phyloP scores from a whole-genome alignment of 768 basidiomycete genomes.

The Pisolithus sp. region DNA sequence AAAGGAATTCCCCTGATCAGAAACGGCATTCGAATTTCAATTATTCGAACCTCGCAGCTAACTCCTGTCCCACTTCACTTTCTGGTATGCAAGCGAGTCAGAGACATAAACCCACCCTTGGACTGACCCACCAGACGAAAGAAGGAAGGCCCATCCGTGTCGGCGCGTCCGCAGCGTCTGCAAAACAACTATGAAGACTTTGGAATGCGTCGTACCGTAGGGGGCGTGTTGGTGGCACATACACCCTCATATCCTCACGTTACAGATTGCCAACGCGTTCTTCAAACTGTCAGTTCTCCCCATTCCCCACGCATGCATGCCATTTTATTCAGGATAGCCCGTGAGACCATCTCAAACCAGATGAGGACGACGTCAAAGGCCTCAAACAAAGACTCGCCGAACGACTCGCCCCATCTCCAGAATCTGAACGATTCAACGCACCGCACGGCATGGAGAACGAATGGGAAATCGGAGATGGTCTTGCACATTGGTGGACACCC shows the following conservation, averaged over 20 bases:
- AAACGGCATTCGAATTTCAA: no score
- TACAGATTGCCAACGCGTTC: slow-evolving; percentile 98
- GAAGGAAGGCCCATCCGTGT: slow-evolving; percentile 97
- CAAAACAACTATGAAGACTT: slow-evolving; percentile 96
- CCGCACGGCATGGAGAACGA: slow-evolving; percentile 79
- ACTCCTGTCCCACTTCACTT: background rate
- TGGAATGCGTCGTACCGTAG: slow-evolving; percentile 94
- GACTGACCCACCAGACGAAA: slow-evolving; percentile 70
- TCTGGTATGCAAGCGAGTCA: slow-evolving; percentile 1
- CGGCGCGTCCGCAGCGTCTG: slow-evolving; percentile 86
- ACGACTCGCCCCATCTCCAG: slow-evolving; percentile 73
- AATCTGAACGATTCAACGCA: slow-evolving; percentile 69
- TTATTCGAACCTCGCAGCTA: background rate
- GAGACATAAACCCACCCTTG: slow-evolving; percentile 41
- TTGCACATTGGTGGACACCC: slow-evolving; percentile 98
- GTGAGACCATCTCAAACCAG: slow-evolving; percentile 97
- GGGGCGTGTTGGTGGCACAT: slow-evolving; percentile 79
- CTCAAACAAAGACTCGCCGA: slow-evolving; percentile 86
- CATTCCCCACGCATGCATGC: background rate
- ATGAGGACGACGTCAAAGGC: slow-evolving; percentile 89
- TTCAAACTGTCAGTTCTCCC: slow-evolving; percentile 82
- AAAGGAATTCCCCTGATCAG: no score
- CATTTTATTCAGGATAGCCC: slow-evolving; percentile 45
- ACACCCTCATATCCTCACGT: slow-evolving; percentile 94
- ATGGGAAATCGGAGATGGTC: slow-evolving; percentile 94